phyloP scores from a whole-genome alignment of 2,329 filamentous ascomycete genomes.

The Thermothelomyces thermophilus region DNA sequence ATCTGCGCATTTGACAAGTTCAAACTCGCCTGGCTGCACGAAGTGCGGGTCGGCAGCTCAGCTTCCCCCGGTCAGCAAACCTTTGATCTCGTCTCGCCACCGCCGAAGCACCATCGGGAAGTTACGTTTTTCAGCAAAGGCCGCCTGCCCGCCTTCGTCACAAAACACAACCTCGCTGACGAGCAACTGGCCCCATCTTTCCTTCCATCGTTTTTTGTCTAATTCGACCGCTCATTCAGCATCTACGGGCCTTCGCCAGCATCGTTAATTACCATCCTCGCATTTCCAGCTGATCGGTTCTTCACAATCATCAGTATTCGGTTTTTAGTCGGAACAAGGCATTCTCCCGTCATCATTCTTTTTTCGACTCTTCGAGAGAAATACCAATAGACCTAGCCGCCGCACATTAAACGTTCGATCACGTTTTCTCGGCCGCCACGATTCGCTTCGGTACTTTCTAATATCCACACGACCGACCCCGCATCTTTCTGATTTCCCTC shows the following conservation, averaged over 20 bases:
- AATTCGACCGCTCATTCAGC: conserved; percentile 23
- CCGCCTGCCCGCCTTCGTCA: conserved; percentile 1
- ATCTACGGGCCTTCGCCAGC: conserved; percentile 19
- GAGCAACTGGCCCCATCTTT: conserved; percentile 10
- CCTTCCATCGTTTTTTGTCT: conserved; percentile 15
- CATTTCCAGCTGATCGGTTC: conserved; percentile 7
- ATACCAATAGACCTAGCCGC: conserved; percentile 20
- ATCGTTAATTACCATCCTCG: conserved; percentile 20
- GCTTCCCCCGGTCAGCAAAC: neutral
- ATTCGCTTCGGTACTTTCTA: conserved; percentile 11
- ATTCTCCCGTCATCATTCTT: conserved; percentile 22
- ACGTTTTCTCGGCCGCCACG: conserved; percentile 22
- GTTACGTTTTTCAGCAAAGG: conserved; percentile 1
- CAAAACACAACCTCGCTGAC: neutral
- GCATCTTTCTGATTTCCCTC: neutral
- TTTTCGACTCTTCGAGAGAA: conserved; percentile 20
- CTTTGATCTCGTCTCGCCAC: conserved; percentile 5
- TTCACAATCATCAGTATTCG: conserved; percentile 7
- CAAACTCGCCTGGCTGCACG: neutral
- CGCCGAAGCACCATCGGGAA: conserved; percentile 4
- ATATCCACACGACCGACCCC: conserved; percentile 1
- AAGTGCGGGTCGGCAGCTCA: neutral
- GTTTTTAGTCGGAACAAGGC: conserved; percentile 13
- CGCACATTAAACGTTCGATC: conserved; percentile 23
- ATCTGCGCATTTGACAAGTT: neutral